These are phyloP conservation scores for Cercophora samala DNA, from an alignment of 495 filamentous ascomycete genomes.

Conservation along the genomic window DNA sequence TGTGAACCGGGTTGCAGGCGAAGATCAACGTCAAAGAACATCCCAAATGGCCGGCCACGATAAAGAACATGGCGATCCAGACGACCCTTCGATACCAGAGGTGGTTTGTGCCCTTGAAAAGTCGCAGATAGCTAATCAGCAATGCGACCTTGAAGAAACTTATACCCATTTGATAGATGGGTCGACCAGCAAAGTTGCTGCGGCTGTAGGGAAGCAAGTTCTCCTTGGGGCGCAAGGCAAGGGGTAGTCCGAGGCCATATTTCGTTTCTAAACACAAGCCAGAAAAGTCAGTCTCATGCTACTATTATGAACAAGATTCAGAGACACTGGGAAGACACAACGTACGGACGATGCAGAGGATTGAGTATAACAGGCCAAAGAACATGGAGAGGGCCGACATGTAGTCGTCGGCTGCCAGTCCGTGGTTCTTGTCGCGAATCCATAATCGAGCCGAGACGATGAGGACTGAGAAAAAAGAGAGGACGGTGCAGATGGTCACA, in stretches of 20 bases:
- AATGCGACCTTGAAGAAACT: slow-evolving; percentile 58
- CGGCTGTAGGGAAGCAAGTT: slow-evolving; percentile 42
- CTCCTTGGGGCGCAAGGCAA: slow-evolving; percentile 39
- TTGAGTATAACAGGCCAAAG: slow-evolving; percentile 50
- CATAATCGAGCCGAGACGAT: slow-evolving; percentile 25
- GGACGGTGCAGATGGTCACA: slow-evolving; percentile 24
- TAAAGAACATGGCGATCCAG: slow-evolving; percentile 43
- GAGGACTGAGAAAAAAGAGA: slow-evolving; percentile 23
- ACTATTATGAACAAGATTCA: no score
- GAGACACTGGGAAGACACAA: slow-evolving; percentile 5
- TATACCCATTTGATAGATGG: slow-evolving; percentile 58
- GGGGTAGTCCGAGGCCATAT: slow-evolving; percentile 50
- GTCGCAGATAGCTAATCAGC: slow-evolving; percentile 54
- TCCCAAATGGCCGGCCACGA: slow-evolving; percentile 47
- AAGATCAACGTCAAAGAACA: slow-evolving; percentile 52
- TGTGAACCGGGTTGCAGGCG: slow-evolving; percentile 50
- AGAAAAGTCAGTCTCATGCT: slow-evolving; percentile 5
- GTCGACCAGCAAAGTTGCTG: slow-evolving; percentile 56
- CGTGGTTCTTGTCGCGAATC: slow-evolving; percentile 26
- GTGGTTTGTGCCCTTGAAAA: slow-evolving; percentile 49
- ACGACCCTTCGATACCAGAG: slow-evolving; percentile 46
- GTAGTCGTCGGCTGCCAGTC: slow-evolving; percentile 32
- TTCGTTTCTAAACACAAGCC: slow-evolving; percentile 40
- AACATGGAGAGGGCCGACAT: slow-evolving; percentile 31
- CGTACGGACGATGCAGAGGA: slow-evolving; percentile 51